A percentile compares a stretch with the other conserved stretches of the same genome.
These are phyloP conservation scores for Ramularia collo-cygni DNA, from an alignment of 2,329 filamentous ascomycete genomes.

Conservation along the genomic window DNA sequence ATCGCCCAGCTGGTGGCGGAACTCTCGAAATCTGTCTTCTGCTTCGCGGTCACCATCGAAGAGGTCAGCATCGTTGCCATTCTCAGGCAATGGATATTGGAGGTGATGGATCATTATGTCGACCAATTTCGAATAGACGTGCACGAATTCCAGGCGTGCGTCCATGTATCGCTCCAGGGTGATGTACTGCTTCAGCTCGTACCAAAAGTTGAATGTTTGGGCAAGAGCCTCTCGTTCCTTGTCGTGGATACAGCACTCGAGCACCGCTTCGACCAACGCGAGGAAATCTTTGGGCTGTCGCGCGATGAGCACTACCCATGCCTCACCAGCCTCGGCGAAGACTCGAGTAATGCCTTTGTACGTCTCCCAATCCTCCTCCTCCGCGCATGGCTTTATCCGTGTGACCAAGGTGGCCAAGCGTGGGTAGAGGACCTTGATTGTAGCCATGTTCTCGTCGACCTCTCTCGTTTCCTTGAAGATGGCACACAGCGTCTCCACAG, in stretches of 20 bases:
- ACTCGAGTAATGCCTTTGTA: slow-evolving; percentile 86
- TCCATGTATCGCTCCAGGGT: slow-evolving; percentile 84
- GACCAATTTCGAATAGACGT: slow-evolving; percentile 81
- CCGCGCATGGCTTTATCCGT: slow-evolving; percentile 66
- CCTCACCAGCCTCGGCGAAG: slow-evolving; percentile 86
- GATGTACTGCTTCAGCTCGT: slow-evolving; percentile 93
- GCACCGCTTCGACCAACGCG: slow-evolving; percentile 75
- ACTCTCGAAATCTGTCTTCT: slow-evolving; percentile 95
- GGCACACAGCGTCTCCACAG: slow-evolving; percentile 85
- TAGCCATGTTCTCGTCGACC: slow-evolving; percentile 79
- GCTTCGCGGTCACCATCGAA: slow-evolving; percentile 94
- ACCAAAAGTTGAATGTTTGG: slow-evolving; percentile 96
- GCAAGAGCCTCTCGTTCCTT: slow-evolving; percentile 86
- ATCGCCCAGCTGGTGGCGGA: slow-evolving; percentile 95
- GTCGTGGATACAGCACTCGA: slow-evolving; percentile 87
- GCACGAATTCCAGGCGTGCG: slow-evolving; percentile 67
- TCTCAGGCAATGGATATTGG: slow-evolving; percentile 73
- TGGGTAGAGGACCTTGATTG: slow-evolving; percentile 77
- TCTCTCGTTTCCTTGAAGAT: slow-evolving; percentile 89
- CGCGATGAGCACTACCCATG: slow-evolving; percentile 89
- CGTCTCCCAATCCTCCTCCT: slow-evolving; percentile 74
- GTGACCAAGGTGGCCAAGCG: slow-evolving; percentile 68
- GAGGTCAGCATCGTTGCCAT: slow-evolving; percentile 63
- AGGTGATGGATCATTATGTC: slow-evolving; percentile 89
- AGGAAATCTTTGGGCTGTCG: slow-evolving; percentile 76